Evolutionary conservation across 2,329 filamentous ascomycete genomes (phyloP), one percentile per base, ranked within the genome.

Genomic region (Apiospora phragmitis): DNA sequence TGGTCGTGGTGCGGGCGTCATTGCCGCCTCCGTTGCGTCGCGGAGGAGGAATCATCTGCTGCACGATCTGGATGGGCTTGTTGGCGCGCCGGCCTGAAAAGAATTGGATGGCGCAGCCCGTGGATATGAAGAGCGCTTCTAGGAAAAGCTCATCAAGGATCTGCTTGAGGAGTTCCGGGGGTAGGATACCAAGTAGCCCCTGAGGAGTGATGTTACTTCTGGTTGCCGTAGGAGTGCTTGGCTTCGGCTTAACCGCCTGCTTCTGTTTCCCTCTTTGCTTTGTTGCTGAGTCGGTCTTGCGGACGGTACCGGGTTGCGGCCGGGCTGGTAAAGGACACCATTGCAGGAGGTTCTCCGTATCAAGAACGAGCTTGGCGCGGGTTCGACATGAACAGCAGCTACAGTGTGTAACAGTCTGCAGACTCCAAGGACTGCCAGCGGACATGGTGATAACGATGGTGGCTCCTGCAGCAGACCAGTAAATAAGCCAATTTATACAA

Each of bases 21-120:
- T 21, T 32, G 2, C 21, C 7, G 2, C 21, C 7, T 24, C n/a
- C 3, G 2, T 55, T 21, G 49, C 24, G 24, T 7, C 21, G 26
- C 11, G 49, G 49, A n/a, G 35, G 29, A 11, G 51, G 51, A 2
- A 35, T 32, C 51, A 59, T 59, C 51, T 35, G 51, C 18, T 59
- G 51, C n/a, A 65, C 68, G 21, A 68, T 21, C 38, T 41, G 32
- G 9, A 41, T 21, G 12, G 47, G 67, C n/a, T 68, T 55, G 67
- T 68, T 68, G 29, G 43, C 47, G 21, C 2, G 45, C 45, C 21
- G 45, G 29, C 18, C 67, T 14, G 29, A 35, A 18, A 68, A 59
- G 67, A 68, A 59, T 24, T 68, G 67, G 45, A 11, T 49, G 26
- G 67, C 67, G 32, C 45, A 68, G 21, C 42, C 65, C 7, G 41